Conservation (phyloP, 2,329 filamentous ascomycete species). For the Cadophora sp. region DNA sequence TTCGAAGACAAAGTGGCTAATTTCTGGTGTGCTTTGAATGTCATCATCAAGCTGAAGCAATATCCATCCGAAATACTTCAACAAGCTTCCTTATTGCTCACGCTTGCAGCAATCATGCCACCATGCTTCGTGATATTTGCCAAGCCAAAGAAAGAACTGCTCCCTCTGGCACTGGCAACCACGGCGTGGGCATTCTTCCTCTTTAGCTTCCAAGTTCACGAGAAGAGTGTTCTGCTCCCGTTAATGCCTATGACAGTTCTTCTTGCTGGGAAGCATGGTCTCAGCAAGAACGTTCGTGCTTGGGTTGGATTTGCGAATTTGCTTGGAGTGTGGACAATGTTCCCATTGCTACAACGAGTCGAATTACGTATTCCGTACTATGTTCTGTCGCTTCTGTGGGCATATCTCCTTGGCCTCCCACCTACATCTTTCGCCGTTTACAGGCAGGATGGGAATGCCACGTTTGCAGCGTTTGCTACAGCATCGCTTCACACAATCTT, state of each 20-base stretch:
- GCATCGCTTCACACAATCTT: conserved; percentile 74
- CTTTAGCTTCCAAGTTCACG: conserved; percentile 97
- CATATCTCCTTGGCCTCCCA: conserved; percentile 86
- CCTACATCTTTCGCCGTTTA: conserved; percentile 77
- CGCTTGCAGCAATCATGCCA: conserved; percentile 76
- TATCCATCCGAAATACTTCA: conserved; percentile 78
- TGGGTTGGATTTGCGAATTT: conserved; percentile 98
- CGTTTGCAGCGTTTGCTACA: conserved; percentile 63
- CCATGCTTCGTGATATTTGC: conserved; percentile 82
- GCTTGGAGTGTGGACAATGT: conserved; percentile 91
- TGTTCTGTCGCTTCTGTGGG: conserved; percentile 86
- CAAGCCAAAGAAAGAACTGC: conserved; percentile 75
- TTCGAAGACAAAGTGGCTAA: conserved; percentile 99
- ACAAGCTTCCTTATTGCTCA: conserved; percentile 75
- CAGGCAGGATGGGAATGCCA: conserved; percentile 56
- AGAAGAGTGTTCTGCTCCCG: conserved; percentile 94
- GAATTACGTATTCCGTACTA: conserved; percentile 84
- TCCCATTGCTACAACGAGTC: conserved; percentile 85
- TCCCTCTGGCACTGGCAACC: conserved; percentile 81
- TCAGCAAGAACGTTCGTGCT: conserved; percentile 77
- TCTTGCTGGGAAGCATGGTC: conserved; percentile 77
- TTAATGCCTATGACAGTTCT: conserved; percentile 92
- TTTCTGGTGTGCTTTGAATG: conserved; percentile 93
- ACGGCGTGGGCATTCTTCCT: conserved; percentile 97
- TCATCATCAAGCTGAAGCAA: conserved; percentile 82